These are phyloP conservation scores for Harringtonia aguacate DNA, from an alignment of 2,329 filamentous ascomycete species.

Conservation along the genomic window DNA sequence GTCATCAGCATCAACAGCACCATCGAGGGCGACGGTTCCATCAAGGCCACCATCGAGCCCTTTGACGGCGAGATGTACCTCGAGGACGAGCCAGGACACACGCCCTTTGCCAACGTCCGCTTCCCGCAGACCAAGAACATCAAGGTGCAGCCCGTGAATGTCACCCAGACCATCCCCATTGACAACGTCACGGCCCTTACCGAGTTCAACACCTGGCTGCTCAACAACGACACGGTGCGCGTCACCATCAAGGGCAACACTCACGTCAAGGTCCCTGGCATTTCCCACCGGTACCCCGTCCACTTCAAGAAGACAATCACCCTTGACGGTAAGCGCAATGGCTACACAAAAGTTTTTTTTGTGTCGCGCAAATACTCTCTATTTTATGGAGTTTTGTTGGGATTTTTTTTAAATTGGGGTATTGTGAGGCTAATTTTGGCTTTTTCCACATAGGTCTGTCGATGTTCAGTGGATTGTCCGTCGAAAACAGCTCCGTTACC, in stretches of 20 bases:
- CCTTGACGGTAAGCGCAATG: constrained; percentile 33
- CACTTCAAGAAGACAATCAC: constrained; percentile 45
- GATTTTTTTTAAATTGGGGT: not conserved
- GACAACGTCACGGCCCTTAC: constrained; percentile 36
- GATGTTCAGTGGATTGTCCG: constrained; percentile 42
- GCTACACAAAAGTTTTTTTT: too few relatives aligned
- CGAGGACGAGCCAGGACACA: constrained; percentile 33
- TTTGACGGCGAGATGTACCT: constrained; percentile 47
- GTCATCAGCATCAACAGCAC: constrained; percentile 45
- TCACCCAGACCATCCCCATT: constrained; percentile 38
- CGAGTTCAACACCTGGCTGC: constrained; percentile 43
- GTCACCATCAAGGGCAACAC: constrained; percentile 43
- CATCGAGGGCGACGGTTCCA: constrained; percentile 38
- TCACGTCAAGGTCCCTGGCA: constrained; percentile 36
- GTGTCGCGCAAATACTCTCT: not conserved
- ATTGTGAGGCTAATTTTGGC: not conserved
- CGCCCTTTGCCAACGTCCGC: constrained; percentile 36
- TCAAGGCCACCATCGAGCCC: constrained; percentile 38
- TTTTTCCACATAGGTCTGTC: constrained; percentile 29
- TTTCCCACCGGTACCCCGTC: constrained; percentile 36
- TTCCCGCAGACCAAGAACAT: constrained; percentile 42
- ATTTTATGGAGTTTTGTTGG: not conserved
- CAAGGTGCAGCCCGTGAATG: constrained; percentile 38
- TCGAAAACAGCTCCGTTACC: constrained; percentile 39
- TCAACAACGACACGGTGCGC: constrained; percentile 36